A percentile compares a stretch with the other conserved stretches of the same genome.
These are phyloP conservation scores for Monilinia aucupariae DNA, from an alignment of 2,329 filamentous ascomycete species.

Conservation along the genomic window DNA sequence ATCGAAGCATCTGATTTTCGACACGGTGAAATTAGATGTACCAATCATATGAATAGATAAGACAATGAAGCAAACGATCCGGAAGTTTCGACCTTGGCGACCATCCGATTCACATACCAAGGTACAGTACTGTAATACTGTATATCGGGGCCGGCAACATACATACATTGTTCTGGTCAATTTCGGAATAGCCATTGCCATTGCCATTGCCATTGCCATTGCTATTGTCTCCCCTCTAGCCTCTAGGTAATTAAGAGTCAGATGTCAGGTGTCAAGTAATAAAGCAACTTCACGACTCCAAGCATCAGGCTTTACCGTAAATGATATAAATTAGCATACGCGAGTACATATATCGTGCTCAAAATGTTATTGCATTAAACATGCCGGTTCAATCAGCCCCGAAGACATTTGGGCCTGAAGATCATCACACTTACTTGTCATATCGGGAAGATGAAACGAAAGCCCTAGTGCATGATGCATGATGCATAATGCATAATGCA, in stretches of 20 bases:
- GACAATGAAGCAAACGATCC: constrained; percentile 1
- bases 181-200: no score
- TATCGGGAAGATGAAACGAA: constrained; percentile 1
- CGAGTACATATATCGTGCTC: no score
- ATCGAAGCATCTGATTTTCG: neutral
- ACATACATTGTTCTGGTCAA: no score
- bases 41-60: constrained; percentile 2
- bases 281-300: neutral
- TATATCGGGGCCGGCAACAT: no score
- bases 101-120: neutral
- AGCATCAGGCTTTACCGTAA: constrained; percentile 3
- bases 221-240: neutral
- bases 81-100: constrained; percentile 1
- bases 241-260: neutral
- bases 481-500: no score
- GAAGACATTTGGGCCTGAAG: neutral
- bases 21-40: neutral
- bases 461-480: neutral
- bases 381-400: no score
- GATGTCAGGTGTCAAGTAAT: neutral
- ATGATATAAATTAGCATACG: neutral
- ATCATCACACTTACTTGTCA: neutral
- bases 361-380: no score
- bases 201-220: no score
- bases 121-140: no score